Evolutionary conservation across 805 yeast genomes (phyloP), one percentile per base, ranked within the genome.

Genomic region (Scheffersomyces amazonensis): DNA sequence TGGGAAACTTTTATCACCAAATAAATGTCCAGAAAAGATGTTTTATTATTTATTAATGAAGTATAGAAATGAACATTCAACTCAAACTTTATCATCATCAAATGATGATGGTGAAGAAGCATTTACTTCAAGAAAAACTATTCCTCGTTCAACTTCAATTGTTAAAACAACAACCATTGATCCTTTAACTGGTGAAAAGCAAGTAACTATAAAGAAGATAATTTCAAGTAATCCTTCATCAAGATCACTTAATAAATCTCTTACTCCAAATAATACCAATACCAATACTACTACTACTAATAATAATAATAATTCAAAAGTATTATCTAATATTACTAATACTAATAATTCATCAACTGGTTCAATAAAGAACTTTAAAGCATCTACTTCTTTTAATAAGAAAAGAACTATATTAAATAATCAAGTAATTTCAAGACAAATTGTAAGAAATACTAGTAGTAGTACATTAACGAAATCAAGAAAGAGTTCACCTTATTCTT

Each of bases 21-120:
- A 71, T 18, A 78, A 83, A 18, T 83, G 80, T 50, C 74, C 89
- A 1, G 96, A 87, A 50, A 87, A 87, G 68, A 80, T 87, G 32
- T 83, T 87, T 51, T 87, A 87, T 62, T 84, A 84, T 47, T 62
- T 88, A 31, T 66, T 87, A 45, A 66, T 80, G 68, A 77, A 84
- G 47, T 88, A 87, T 59, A 72, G 93, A 44, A 78, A 76, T 44
- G 89, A 83, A 40, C 91, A 84, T 49, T 52, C 65, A 7, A 40
- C 59, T 31, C 23, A 16, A 2, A 23, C 35, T 6, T 8, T 24
- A 8, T 25, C 33, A 16, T 40, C 44, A 6, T n/a, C 39, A n/a
- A 58, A 56, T 17, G 58, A 56, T 25, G 62, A 55, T 24, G 56
- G 48, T 25, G 52, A 53, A n/a, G 27, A 8, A 9, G 10, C 10